These are phyloP conservation scores for Carpinus viminea DNA, from an alignment of 306 rosid species.

Conservation along the genomic window DNA sequence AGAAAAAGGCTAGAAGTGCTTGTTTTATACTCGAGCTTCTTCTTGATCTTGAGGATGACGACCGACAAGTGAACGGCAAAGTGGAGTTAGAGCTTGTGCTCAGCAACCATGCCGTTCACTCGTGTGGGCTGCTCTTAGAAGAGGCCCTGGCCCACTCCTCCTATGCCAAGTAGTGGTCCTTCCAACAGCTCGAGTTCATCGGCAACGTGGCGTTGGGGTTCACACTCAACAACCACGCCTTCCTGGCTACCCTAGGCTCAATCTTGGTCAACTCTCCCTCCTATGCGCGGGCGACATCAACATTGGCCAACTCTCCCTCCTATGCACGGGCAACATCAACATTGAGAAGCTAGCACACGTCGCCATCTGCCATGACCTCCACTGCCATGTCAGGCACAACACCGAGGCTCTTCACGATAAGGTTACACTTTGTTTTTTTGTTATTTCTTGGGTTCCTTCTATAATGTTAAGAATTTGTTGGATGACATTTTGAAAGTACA, in stretches of 20 bases:
- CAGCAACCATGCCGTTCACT: too few species aligned
- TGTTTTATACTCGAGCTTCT: too few species aligned
- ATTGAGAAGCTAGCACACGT: constrained; percentile 89
- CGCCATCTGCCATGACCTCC: constrained; percentile 51
- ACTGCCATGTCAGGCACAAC: constrained; percentile 45
- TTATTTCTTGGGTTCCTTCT: neutral
- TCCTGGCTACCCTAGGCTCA: constrained; percentile 42
- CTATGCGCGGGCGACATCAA: constrained; percentile 66
- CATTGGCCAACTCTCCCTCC: constrained; percentile 52
- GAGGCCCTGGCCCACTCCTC: constrained; percentile 79
- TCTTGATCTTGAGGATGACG: too few species aligned
- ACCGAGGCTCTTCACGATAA: constrained; percentile 31
- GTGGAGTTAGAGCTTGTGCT: too few species aligned
- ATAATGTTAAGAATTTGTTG: too few species aligned
- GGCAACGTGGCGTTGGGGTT: constrained; percentile 49
- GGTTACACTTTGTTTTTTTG: constrained; percentile 18
- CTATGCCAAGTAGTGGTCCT: constrained; percentile 22
- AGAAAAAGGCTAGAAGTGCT: too few species aligned
- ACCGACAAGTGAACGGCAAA: too few species aligned
- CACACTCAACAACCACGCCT: constrained; percentile 48
- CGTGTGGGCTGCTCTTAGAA: constrained; percentile 40
- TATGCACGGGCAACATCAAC: constrained; percentile 69
- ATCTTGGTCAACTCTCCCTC: constrained; percentile 54
- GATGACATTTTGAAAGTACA: neutral
- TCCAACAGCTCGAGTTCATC: constrained; percentile 68